phyloP scores from a whole-genome alignment of 176 grass and related monocot genomes.

The Lolium perenne region DNA sequence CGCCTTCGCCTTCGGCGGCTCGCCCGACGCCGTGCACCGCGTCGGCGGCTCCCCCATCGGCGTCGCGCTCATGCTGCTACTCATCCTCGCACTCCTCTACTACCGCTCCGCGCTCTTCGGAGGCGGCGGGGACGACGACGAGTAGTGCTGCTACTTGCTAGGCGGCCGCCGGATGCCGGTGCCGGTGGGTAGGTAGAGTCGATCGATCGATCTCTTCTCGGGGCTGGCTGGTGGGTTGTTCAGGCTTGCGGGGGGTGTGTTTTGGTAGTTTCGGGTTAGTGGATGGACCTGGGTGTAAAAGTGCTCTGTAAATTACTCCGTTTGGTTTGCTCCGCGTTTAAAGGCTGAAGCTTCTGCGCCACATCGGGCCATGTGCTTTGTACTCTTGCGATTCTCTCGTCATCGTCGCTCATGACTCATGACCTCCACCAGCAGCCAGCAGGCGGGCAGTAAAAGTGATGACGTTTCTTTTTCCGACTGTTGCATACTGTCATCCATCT shows the following conservation, averaged over 20 bases:
- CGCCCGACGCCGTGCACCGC: constrained; percentile 78
- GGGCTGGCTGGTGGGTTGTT: neutral
- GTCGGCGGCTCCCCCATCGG: constrained; percentile 69
- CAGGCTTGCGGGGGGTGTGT: neutral
- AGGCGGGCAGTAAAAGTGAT: neutral
- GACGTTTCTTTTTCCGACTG: neutral
- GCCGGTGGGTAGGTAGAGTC: neutral
- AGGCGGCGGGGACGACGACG: constrained; percentile 51
- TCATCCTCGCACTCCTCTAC: constrained; percentile 81
- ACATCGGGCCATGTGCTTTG: constrained; percentile 36
- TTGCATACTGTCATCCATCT: neutral
- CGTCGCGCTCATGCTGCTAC: constrained; percentile 64
- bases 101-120: constrained; percentile 65
- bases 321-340: neutral
- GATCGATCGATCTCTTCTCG: constrained; percentile 4
- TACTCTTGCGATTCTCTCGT: neutral
- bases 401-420: neutral
- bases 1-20: constrained; percentile 62
- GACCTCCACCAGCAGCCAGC: neutral
- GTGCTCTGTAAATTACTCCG: constrained; percentile 22
- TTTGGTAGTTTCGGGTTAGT: constrained; percentile 20
- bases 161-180: neutral
- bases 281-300: constrained; percentile 30
- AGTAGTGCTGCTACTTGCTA: neutral
- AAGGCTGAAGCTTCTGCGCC: constrained; percentile 47